Evolutionary conservation across 2,329 filamentous ascomycete genomes (phyloP), one percentile per base, ranked within the genome.

Genomic region (Trichoderma guizhouense): DNA sequence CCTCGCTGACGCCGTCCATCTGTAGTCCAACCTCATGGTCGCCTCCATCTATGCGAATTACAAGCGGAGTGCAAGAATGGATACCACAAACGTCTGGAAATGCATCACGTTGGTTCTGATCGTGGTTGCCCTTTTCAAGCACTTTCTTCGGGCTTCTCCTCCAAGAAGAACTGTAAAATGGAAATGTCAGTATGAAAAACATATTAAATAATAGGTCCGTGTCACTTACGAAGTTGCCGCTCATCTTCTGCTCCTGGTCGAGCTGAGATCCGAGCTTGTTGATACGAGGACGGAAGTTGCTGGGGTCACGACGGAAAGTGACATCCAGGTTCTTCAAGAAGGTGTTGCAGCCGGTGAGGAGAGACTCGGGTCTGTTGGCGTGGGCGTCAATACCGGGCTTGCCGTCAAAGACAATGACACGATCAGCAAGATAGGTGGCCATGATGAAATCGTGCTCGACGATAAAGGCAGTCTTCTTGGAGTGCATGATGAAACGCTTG

Each of bases 361-460:
- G 88, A 57, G 93, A 97, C 85, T 99, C 94, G 43, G 97, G 96
- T 65, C 87, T 86, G 83, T 97, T 97, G 76, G 96, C 97, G 76
- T 91, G 93, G 69, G 96, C 89, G 76, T 97, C 87, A 77, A 97
- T 88, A 79, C 95, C 96, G 63, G 97, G 96, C 84, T 97, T 81
- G 77, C 97, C 96, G 80, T 98, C 96, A 79, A 99, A 99, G 79
- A 99, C 96, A 79, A 99, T 99, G 82, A 99, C 96, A 76, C 96
- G 93, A 80, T 99, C 97, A 60, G 96, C 89, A 67, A 90, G 86
- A 76, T 89, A 89, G 21, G 88, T 90, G 60, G 88, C 89, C 95
- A 98, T 98, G 86, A 98, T 97, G 86, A 99, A 98, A 88, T 99
- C 96, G 92, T 99, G 96, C 90, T 99, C 96, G 81, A 99, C 95